Conservation (phyloP, 2,329 filamentous ascomycete genomes). For the Claviceps pusilla region DNA sequence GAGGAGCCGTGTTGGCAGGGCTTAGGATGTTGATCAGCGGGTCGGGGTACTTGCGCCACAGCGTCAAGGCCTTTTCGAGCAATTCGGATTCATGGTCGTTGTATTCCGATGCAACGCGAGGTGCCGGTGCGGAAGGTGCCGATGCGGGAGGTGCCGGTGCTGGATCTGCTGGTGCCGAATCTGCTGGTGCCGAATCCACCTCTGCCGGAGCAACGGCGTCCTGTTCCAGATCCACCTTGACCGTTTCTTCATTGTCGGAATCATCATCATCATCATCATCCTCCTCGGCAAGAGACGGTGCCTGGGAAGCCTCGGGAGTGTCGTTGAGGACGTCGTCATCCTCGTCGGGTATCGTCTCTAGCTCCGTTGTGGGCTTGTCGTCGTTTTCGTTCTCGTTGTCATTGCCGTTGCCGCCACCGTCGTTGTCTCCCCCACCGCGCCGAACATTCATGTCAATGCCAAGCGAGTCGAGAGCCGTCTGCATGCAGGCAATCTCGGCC, state of each 20-base stretch:
- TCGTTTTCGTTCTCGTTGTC: slow-evolving; percentile 6
- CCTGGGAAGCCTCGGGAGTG: slow-evolving; percentile 37
- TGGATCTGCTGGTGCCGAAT: not conserved
- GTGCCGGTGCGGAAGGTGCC: not conserved
- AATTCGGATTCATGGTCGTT: slow-evolving; percentile 30
- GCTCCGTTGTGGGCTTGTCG: slow-evolving; percentile 22
- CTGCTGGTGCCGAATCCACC: not conserved
- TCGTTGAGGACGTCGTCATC: slow-evolving; percentile 45
- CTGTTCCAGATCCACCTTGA: not conserved
- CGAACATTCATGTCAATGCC: slow-evolving; percentile 26
- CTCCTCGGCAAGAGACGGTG: slow-evolving; percentile 19
- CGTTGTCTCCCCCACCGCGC: slow-evolving; percentile 18
- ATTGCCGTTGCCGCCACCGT: slow-evolving; percentile 9
- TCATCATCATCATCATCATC: not conserved
- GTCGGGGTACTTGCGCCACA: slow-evolving; percentile 50
- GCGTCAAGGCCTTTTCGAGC: slow-evolving; percentile 40
- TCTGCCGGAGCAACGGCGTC: not conserved
- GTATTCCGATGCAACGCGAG: slow-evolving; percentile 22
- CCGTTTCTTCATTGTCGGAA: slow-evolving; percentile 7
- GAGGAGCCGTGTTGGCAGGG: slow-evolving; percentile 51
- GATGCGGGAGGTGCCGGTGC: not conserved
- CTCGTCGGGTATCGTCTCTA: slow-evolving; percentile 29
- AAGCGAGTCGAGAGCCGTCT: slow-evolving; percentile 48
- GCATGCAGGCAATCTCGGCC: slow-evolving; percentile 65
- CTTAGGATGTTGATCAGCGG: slow-evolving; percentile 40